These are phyloP conservation scores for Phanerochaete carnosa DNA, from an alignment of 768 basidiomycete species.

Conservation along the genomic window DNA sequence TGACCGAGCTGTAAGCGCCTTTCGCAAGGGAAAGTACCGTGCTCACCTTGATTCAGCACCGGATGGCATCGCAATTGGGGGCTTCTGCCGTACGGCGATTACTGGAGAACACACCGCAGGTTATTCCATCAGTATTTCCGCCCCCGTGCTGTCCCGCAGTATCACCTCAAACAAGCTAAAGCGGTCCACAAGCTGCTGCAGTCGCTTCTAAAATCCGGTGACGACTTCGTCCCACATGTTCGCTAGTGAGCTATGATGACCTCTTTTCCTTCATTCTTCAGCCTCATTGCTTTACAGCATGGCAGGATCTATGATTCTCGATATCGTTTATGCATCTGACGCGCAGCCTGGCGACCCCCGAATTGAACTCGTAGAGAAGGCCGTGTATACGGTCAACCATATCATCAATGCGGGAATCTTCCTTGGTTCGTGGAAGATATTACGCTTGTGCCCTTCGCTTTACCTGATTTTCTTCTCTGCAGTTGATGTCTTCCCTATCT, in stretches of 20 bases:
- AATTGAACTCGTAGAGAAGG: neutral
- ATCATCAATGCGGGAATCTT: neutral
- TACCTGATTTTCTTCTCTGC: neutral
- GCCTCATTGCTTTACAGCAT: neutral
- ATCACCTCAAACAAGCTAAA: neutral
- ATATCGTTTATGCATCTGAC: neutral
- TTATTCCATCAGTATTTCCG: conserved; percentile 8
- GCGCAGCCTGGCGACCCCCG: neutral
- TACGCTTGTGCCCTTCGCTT: neutral
- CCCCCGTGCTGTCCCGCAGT: neutral
- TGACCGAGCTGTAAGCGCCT: neutral
- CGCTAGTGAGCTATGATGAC: neutral
- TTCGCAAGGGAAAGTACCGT: too few relatives aligned
- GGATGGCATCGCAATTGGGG: too few relatives aligned
- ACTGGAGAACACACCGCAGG: conserved; percentile 3
- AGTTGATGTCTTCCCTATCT: conserved; percentile 1
- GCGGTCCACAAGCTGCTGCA: neutral
- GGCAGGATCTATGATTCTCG: neutral
- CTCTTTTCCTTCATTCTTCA: neutral
- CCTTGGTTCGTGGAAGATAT: neutral
- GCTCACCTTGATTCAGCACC: too few relatives aligned
- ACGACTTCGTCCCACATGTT: too few relatives aligned
- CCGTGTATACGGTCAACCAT: neutral
- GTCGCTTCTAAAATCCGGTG: too few relatives aligned
- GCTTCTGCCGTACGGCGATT: neutral